Base-by-base conservation (phyloP, 352 stramenopile species). In the Discostella stelligera region DNA sequence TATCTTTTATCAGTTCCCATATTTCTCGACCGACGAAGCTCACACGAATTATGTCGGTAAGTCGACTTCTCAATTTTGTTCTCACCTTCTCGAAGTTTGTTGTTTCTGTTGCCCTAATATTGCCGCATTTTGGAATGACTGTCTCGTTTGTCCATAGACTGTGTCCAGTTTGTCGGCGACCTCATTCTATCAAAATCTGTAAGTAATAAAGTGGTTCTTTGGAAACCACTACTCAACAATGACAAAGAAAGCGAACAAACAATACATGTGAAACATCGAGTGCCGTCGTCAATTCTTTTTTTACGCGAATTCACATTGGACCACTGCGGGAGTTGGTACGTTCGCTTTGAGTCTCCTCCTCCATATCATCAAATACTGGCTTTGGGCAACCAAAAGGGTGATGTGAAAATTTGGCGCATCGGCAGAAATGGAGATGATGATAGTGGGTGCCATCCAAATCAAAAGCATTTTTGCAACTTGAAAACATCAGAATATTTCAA, bases 21-120 rank as follows among this genome's bases (percentile, higher is more conserved):
- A 93, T 3, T 98, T 96, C 80, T 94, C 88, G 23, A 97, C 95
- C 6, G 91, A 91, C 69, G 93, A 96, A 74, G 90, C 98, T 37
- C 95, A 98, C 67, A 90, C 87, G 0, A 90, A 97, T 79, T 80
- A 73, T 61, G 75, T 88, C n/a, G 84, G 62, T 69, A 44, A 41
- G 62, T 30, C 18, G n/a, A 30, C 16, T 56, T 20, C 21, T 56
- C 46, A 10, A 14, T 41, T 7, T 39, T 39, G 10, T 18, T 16
- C 48, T 14, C 41, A n/a, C 8, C 18, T 60, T 6, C 32, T 60
- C n/a, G n/a, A n/a, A n/a, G n/a, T 18, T 41, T 60, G 10, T 5
- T 41, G 20, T 60, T 3, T 60, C 52, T 32, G 1, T 20, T 10
- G 21, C 6, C 30, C 9, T 60, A 3, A 32, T 60, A 3, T 58